A percentile compares a stretch with the other conserved stretches of the same genome.
Conservation (phyloP, 805 yeast genomes). For the Lachancea nothofagi region DNA sequence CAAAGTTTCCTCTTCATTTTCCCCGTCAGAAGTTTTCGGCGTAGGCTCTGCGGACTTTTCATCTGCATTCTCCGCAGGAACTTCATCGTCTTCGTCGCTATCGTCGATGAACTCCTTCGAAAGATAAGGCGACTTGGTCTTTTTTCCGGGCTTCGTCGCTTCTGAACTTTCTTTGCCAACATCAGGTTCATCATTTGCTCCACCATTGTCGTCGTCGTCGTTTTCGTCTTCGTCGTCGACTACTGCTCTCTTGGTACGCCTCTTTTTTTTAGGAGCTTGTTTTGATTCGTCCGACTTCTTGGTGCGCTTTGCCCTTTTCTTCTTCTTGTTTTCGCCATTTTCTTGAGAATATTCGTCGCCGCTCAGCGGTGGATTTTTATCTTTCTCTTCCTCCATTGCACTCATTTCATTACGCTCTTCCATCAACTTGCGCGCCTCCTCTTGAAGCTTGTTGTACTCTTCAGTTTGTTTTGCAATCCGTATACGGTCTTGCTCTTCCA, state of each 20-base stretch:
- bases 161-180: constrained; percentile 29
- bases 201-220: constrained; percentile 26
- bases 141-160: constrained; percentile 21
- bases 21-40: constrained; percentile 14
- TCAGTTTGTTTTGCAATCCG: constrained; percentile 45
- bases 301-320: constrained; percentile 26
- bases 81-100: constrained; percentile 37
- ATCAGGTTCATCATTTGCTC: constrained; percentile 13
- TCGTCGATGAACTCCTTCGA: constrained; percentile 39
- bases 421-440: constrained; percentile 53
- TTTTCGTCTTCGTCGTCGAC: constrained; percentile 41
- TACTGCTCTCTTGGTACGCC: constrained; percentile 37
- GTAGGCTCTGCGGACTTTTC: constrained; percentile 24
- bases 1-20: constrained; percentile 19
- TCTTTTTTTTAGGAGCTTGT: constrained; percentile 31
- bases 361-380: constrained; percentile 33
- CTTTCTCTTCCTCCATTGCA: constrained; percentile 38
- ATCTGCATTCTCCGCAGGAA: constrained; percentile 16
- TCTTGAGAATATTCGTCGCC: constrained; percentile 33
- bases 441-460: constrained; percentile 47
- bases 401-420: constrained; percentile 46
- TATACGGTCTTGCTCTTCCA: constrained; percentile 44
- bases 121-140: constrained; percentile 23
- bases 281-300: constrained; percentile 18
- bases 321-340: constrained; percentile 25